Evolutionary conservation across 306 rosid species (phyloP), one percentile per base, ranked within the genome.

Genomic region (Vigna unguiculata): DNA sequence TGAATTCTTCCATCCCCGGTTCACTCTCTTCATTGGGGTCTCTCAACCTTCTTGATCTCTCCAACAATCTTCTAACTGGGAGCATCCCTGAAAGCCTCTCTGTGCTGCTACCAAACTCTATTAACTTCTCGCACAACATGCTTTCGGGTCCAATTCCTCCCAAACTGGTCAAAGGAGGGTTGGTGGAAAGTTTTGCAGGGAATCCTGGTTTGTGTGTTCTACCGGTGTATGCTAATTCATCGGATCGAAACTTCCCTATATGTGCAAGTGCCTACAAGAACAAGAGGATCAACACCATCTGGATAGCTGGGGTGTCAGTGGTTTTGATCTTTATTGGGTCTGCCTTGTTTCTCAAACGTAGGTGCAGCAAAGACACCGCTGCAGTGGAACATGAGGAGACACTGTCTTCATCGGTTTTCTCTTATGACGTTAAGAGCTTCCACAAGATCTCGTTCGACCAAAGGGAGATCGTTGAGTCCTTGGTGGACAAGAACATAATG

Each of bases 41-140:
- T 40, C 90, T 96, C 74, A 96, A 96, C 77, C 96, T 96, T 81
- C 99, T 96, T 63, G 99, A 96, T 72, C 92, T 93, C 70, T 96
- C 99, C 43, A 86, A 86, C 70, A 96, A 96, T 76, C 90, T 74
- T 3, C 74, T 96, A 75, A 89, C 97, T 0, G 99, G 99, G 6
- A 85, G 72, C 7, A 96, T 96, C 82, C 99, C 98, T 25, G 99
- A 91, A 28, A 92, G 93, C 46, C 91, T 96, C 65, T 78, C 87
- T 9, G 83, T 83, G 8, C 67, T 96, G 79, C 58, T 96, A 19
- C 98, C 98, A 1, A 96, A 91, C 74, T 96, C 97, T 0, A 89
- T 96, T 76, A 92, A 96, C 80, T 89, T 96, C 79, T 91, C 99
- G 9, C 87, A 91, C 71, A 96, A 96, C 59, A 74, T 69, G 40